Evolutionary conservation across 2,329 filamentous ascomycete species (phyloP), one percentile per base, ranked within the genome.

Genomic region (Clarireedia paspali): DNA sequence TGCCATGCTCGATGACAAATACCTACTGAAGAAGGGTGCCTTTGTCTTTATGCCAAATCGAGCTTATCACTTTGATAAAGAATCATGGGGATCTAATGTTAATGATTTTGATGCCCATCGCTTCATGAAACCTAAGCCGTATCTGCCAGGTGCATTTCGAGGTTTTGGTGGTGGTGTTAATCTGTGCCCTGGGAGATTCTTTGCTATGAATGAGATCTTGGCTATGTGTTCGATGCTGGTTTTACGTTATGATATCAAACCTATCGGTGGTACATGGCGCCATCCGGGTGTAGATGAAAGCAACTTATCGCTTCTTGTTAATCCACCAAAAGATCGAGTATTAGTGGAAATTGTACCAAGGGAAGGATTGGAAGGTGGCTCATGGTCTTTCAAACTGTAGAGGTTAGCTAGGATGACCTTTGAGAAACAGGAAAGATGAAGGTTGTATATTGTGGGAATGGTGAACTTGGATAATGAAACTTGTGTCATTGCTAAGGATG

Each of bases 341-440:
- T 9, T 50, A 14, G 34, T 50, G 34, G 34, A 50, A 23, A 38
- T 50, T 15, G 34, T 36, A 15, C 47, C 47, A 15, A 36, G 47
- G 15, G 12, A 17, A 14, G 47, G 47, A 15, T 49, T n/a, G 27
- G 17, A 30, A 36, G 20, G 27, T 12, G 47, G 47, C n/a, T 17
- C 30, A 20, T 49, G 47, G 47, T 49, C 47, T 36, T 49, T 49
- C 46, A 47, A 26, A 17, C 46, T 47, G 26, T 47, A 47, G 30
- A 47, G 26, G 4, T 15, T 27, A 15, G 26, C 7, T 5, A 6
- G 7, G 26, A 34, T 34, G 30, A 4, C 5, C 5, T 34, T 9
- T 12, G 3, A 34, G 30, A 34, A 12, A 34, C 3, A 34, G 30
- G 10, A 12, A 9, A 34, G 30, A 34, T 12, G 30, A 34, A 12